These are phyloP conservation scores for Paulownia fortunei DNA, from an alignment of 257 asterid species.

Conservation along the genomic window DNA sequence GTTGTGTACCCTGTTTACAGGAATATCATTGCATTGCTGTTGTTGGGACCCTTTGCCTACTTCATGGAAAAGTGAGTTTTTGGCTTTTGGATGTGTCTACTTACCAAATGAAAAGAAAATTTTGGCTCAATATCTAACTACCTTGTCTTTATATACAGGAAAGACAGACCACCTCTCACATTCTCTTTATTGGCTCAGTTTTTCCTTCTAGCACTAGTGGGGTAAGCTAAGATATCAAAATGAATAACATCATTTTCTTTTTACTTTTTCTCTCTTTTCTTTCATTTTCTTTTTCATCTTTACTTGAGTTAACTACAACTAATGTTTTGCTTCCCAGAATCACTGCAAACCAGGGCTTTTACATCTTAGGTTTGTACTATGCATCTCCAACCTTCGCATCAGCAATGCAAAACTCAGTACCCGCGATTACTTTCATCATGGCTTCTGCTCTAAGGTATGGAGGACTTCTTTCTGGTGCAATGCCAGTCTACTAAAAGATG, in stretches of 20 bases:
- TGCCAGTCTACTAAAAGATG: too few species aligned
- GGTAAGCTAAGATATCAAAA: constrained; percentile 46
- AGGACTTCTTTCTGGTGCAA: too few species aligned
- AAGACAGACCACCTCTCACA: constrained; percentile 85
- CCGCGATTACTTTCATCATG: constrained; percentile 77
- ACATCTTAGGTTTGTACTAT: constrained; percentile 75
- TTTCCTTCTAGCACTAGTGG: constrained; percentile 76
- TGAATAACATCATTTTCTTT: background rate
- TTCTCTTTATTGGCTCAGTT: constrained; percentile 76
- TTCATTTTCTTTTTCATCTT: too few species aligned
- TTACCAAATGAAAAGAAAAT: too few species aligned
- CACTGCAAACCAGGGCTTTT: constrained; percentile 89
- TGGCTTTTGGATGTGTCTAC: too few species aligned
- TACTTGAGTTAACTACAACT: background rate
- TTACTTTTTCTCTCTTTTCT: background rate
- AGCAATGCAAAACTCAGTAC: constrained; percentile 91
- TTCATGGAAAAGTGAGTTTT: constrained; percentile 70
- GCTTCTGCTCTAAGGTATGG: constrained; percentile 61
- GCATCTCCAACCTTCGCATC: constrained; percentile 91
- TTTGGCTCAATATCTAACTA: background rate
- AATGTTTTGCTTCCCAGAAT: constrained; percentile 45
- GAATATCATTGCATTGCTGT: constrained; percentile 68
- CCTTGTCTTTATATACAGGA: constrained; percentile 48
- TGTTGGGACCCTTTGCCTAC: constrained; percentile 84
- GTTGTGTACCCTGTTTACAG: constrained; percentile 87